Base-by-base conservation (phyloP, 2,329 filamentous ascomycete species). In the Diplodia seriata region DNA sequence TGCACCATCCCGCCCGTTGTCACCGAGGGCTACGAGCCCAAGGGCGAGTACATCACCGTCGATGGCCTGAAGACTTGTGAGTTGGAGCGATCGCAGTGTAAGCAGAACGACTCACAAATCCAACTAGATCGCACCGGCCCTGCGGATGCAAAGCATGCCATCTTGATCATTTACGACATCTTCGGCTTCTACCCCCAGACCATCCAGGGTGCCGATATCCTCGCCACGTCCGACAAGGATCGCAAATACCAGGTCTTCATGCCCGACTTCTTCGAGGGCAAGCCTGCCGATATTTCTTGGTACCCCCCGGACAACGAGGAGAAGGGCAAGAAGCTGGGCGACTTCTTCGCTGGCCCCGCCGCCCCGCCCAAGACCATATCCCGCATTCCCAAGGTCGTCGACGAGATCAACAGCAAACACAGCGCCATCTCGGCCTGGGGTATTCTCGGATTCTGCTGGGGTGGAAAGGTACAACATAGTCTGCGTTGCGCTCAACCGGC, bases 221-320 rank as follows among this genome's bases (percentile, higher is more conserved):
- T 89, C 51, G 85, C 87, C 33, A 79, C 81, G 72, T 81, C 83
- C 40, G 83, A 89, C 85, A 90, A 91, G 87, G 79, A 86, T 82
- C 77, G 83, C 69, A 87, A 91, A 75, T 95, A 96, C 83, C 89
- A 89, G 73, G 91, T 97, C 72, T 93, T 94, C 81, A 94, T 97
- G 71, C 94, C 94, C 33, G 94, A 97, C 81, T 94, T 92, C 85
- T 97, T 97, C 83, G 86, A 91, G 69, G 93, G 92, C 77, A 85
- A 87, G 71, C 90, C 92, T 43, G 87, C 84, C 69, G 85, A 86
- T 72, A 86, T 89, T 73, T 81, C 80, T 63, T 88, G 85, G 85
- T 88, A 86, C 76, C 86, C 86, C 0, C 86, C 86, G 18, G 81
- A 87, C 74, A 88, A 80, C 70, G 81, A 87, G 50, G 87, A 89